Evolutionary conservation across 805 yeast species (phyloP).

Genomic region (Metschnikowia lochheadii): DNA sequence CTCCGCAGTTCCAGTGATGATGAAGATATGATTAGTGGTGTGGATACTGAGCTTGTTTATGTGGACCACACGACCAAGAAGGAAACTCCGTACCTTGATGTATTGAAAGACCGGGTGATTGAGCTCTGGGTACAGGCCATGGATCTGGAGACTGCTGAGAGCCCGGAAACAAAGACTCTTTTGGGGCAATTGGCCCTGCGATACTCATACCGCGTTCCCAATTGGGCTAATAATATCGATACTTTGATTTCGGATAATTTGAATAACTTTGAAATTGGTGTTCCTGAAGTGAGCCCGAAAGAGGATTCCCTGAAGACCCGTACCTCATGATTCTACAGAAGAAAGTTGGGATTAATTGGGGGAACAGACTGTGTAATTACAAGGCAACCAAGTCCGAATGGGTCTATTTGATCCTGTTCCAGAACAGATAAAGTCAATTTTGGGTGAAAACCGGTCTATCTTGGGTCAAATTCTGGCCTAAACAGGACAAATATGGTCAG

Average conservation of each 20-base stretch:
- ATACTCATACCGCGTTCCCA: conserved; percentile 6
- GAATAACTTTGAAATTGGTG: conserved; percentile 18
- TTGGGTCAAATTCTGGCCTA: no score
- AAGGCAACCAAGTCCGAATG: no score
- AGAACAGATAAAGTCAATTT: no score
- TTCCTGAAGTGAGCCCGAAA: neutral
- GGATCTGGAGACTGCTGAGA: conserved; percentile 11
- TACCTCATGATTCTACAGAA: no score
- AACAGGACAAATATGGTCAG: no score
- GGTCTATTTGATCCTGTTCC: no score
- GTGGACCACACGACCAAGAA: conserved; percentile 53
- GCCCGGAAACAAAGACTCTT: conserved; percentile 2
- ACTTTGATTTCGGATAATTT: conserved; percentile 30
- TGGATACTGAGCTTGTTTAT: conserved; percentile 70
- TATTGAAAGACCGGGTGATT: conserved; percentile 31
- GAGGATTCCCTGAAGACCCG: no score
- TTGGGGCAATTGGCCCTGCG: conserved; percentile 6
- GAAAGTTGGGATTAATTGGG: no score
- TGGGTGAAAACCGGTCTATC: no score
- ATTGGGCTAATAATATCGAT: conserved; percentile 19
- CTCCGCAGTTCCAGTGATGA: conserved; percentile 42
- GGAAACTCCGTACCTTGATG: conserved; percentile 40
- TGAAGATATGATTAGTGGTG: conserved; percentile 49
- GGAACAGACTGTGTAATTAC: no score
- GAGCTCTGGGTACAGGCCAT: conserved; percentile 31